Conservation (phyloP, 1,284 basidiomycete genomes). For the Apiotrichum akiyoshidainum region DNA sequence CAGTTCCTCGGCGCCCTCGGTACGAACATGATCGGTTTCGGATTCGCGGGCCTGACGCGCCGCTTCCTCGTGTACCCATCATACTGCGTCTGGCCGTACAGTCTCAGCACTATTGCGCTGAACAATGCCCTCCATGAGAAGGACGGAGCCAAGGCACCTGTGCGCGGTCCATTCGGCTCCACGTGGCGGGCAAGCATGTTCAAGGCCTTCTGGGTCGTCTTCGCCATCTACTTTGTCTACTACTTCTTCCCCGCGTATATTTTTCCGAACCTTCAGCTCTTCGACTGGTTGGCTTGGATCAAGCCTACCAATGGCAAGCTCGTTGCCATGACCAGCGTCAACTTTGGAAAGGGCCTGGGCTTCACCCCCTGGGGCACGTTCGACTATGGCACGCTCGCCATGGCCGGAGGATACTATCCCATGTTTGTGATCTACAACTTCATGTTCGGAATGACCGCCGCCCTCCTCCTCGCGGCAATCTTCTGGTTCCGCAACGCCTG, state of each 20-base stretch:
- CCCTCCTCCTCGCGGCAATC: conserved; percentile 11
- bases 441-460: conserved; percentile 29
- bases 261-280: conserved; percentile 54
- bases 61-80: conserved; percentile 51
- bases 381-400: conserved; percentile 21
- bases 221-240: conserved; percentile 37
- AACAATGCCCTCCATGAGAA: conserved; percentile 43
- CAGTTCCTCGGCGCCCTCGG: conserved; percentile 43
- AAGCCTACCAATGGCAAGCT: conserved; percentile 42
- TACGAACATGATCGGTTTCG: conserved; percentile 54
- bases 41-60: conserved; percentile 50
- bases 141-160: conserved; percentile 25
- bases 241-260: conserved; percentile 43
- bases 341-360: conserved; percentile 41
- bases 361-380: conserved; percentile 43
- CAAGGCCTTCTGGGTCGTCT: conserved; percentile 39
- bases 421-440: conserved; percentile 36
- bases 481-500: conserved; percentile 31
- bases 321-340: conserved; percentile 22
- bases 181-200: conserved; percentile 37
- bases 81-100: conserved; percentile 49
- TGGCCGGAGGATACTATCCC: conserved; percentile 27
- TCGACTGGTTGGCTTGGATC: conserved; percentile 62
- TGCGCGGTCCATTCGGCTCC: conserved; percentile 33
- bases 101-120: conserved; percentile 49